phyloP scores from a whole-genome alignment of 305 asterid genomes.

The Stenogyne calaminthoides region DNA sequence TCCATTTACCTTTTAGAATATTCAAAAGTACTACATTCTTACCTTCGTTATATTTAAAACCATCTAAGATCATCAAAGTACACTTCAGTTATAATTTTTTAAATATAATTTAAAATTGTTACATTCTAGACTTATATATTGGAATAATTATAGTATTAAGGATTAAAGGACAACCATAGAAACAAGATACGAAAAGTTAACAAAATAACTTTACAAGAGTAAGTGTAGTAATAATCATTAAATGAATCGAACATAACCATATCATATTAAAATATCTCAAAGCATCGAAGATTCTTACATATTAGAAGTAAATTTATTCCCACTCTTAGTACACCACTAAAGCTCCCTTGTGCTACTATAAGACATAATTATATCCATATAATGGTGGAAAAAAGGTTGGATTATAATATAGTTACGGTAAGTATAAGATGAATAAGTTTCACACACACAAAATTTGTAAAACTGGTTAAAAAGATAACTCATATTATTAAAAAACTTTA shows the following conservation, averaged over 20 bases:
- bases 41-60: not conserved
- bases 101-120: not conserved
- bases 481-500: too few relatives aligned
- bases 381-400: not conserved
- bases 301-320: slow-evolving; percentile 2
- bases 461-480: too few relatives aligned
- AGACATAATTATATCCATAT: too few relatives aligned
- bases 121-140: not conserved
- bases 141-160: not conserved
- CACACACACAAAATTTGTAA: too few relatives aligned
- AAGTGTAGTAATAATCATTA: not conserved
- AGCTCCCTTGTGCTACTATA: not conserved
- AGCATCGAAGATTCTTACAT: slow-evolving; percentile 9
- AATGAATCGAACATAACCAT: slow-evolving; percentile 7
- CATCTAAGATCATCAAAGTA: not conserved
- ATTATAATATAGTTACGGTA: not conserved
- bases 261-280: not conserved
- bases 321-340: slow-evolving; percentile 10
- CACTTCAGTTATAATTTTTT: not conserved
- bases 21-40: not conserved
- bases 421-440: too few relatives aligned
- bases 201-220: not conserved
- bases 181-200: not conserved
- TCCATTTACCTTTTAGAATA: not conserved
- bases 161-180: not conserved